These are phyloP conservation scores for Cercospora beticola DNA, from an alignment of 2,329 filamentous ascomycete genomes.

Conservation along the genomic window DNA sequence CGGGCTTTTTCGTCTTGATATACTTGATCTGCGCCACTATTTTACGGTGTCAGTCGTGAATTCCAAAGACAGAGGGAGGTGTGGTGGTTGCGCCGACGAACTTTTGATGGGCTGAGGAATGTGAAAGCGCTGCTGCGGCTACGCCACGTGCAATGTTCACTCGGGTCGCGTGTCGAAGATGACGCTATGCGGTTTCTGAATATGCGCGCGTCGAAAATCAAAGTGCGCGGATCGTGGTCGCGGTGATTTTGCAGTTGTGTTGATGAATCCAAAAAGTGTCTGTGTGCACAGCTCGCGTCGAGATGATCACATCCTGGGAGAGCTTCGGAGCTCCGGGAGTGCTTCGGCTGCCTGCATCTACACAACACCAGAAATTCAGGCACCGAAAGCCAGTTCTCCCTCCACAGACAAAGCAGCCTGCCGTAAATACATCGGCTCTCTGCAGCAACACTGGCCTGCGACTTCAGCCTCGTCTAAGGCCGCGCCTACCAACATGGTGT, in stretches of 20 bases:
- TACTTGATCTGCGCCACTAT: constrained; percentile 35
- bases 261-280: not conserved
- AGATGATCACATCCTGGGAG: not conserved
- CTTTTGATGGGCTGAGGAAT: constrained; percentile 15
- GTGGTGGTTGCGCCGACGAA: constrained; percentile 6
- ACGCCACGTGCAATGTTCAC: constrained; percentile 8
- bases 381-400: not conserved
- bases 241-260: not conserved
- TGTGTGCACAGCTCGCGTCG: constrained; percentile 4
- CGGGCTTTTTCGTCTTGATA: constrained; percentile 31
- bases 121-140: constrained; percentile 10
- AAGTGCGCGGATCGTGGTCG: not conserved
- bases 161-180: not conserved
- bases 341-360: not conserved
- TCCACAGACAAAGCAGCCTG: not conserved
- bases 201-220: not conserved
- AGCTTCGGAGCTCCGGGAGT: not conserved
- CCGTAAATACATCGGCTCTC: not conserved
- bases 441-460: not conserved
- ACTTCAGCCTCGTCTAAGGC: not conserved
- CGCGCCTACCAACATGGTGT: not conserved
- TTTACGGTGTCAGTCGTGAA: not conserved
- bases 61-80: not conserved
- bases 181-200: not conserved
- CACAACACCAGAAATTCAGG: not conserved